Evolutionary conservation across 192 early-diverging fungal genomes (phyloP), one percentile per base, ranked within the genome.

Genomic region (Backusella parvicylindrica): DNA sequence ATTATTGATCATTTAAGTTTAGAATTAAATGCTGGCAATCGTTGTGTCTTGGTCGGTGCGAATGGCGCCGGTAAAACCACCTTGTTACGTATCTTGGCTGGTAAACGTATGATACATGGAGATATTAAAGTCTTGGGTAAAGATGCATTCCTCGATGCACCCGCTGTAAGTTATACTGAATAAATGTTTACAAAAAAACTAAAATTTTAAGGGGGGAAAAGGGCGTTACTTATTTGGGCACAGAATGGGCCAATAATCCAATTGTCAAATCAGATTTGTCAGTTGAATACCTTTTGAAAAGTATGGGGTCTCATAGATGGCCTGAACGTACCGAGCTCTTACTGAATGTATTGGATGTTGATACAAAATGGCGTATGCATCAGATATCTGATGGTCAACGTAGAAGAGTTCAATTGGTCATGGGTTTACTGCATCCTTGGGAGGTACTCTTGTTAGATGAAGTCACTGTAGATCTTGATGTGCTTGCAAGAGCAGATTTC

Each of bases 401-500:
- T 56, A 76, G 87, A 23, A 77, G 87, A 1, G 93, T 95, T 3
- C 93, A 94, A 70, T 86, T 94, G 63, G 91, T 94, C 2, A 85
- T 94, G 56, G 93, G 93, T 4, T 71, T 94, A 26, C 71, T 94
- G 72, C 83, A 88, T 30, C 92, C 88, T 31, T 93, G 89, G 89
- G 80, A 87, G 9, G 66, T 94, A 2, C 77, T 94, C 7, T 77
- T 94, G 32, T 72, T 94, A 30, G 93, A 94, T 75, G 93, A 94
- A 78, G 92, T 94, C 23, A 94, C 93, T 0, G 91, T 92, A 11
- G 93, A 94, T 82, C 79, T 94, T 28, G 93, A 94, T 83, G 90
- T 94, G 4, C 80, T 93, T 13, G 92, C 92, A n/a, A 83, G 93
- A 35, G 66, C 81, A 6, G 87, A 93, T 77, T 84, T 94, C 41